phyloP scores from a whole-genome alignment of 768 basidiomycete species.

The Lactarius tabidus region DNA sequence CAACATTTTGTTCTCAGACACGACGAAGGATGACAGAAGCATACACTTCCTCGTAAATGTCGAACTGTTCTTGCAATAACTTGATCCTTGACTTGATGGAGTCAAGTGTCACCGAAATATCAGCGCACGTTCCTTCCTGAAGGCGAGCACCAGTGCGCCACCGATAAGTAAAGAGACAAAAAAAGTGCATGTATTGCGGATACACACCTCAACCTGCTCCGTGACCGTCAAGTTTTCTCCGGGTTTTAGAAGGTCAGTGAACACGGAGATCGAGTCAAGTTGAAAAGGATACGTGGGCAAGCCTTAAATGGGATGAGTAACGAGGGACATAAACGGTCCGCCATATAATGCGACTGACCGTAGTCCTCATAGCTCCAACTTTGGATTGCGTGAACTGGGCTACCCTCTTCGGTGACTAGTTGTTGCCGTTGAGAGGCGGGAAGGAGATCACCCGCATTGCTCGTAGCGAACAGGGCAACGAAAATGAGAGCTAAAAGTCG shows the following conservation, averaged over 20 bases:
- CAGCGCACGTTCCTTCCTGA: conserved; percentile 87
- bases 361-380: conserved; percentile 70
- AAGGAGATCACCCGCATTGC: conserved; percentile 28
- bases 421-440: conserved; percentile 31
- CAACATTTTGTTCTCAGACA: too few relatives aligned
- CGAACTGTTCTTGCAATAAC: conserved; percentile 77
- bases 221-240: conserved; percentile 86
- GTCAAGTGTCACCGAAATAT: conserved; percentile 92
- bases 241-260: conserved; percentile 86
- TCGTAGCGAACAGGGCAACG: conserved; percentile 29
- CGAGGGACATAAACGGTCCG: neutral
- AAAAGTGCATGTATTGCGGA: neutral
- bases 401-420: conserved; percentile 29
- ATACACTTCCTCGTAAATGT: conserved; percentile 92
- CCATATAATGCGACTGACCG: conserved; percentile 53
- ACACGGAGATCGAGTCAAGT: conserved; percentile 65
- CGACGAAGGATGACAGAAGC: conserved; percentile 35
- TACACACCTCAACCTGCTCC: conserved; percentile 63
- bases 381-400: conserved; percentile 36
- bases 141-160: conserved; percentile 4
- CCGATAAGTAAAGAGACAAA: neutral
- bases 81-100: too few relatives aligned
- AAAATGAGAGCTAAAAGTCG: conserved; percentile 32
- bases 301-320: conserved; percentile 38
- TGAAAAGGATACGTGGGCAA: conserved; percentile 44